Evolutionary conservation across 2,329 filamentous ascomycete genomes (phyloP), one percentile per base, ranked within the genome.

Genomic region (Cercospora sojina): DNA sequence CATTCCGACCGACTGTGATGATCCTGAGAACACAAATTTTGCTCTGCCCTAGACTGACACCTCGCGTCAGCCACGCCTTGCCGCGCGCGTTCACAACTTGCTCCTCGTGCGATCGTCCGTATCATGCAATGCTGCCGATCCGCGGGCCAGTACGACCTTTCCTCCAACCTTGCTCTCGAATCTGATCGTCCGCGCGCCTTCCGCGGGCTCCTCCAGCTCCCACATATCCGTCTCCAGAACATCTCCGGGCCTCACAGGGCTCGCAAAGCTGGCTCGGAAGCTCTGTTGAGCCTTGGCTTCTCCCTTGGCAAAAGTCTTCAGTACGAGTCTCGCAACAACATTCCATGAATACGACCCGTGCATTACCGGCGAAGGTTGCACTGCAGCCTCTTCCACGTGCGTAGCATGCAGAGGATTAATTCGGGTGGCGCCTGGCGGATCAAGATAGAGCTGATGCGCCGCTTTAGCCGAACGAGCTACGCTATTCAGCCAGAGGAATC

Each of bases 331-430:
- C 16, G 86, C 86, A 2, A 90, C 86, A 65, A 86, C 86, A 43
- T 97, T 97, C 89, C 91, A 96, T 73, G 88, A 91, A 81, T 89
- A 96, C 56, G 96, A 83, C 25, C 93, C 93, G 81, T 97, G 93
- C 79, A 96, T 91, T 79, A 97, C 97, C 73, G 92, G 91, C 79
- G 92, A 91, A 23, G 92, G 92, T 49, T 66, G 87, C 83, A 53
- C 93, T 96, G 69, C 93, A 67, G 92, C 92, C 23, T 60, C 57
- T 79, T 92, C 13, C 18, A 66, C 91, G n/a, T 92, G 92, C n/a
- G 90, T 91, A 3, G 92, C 92, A 77, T 97, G 93, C 38, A 97
- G 87, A 38, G 93, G 93, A 82, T 96, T 97, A 47, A 18, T 47
- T 47, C 43, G 43, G 43, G 43, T 47, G 18, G 41, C 18, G n/a